phyloP scores from a whole-genome alignment of 2,329 filamentous ascomycete genomes.

The Pseudogymnoascus destructans region DNA sequence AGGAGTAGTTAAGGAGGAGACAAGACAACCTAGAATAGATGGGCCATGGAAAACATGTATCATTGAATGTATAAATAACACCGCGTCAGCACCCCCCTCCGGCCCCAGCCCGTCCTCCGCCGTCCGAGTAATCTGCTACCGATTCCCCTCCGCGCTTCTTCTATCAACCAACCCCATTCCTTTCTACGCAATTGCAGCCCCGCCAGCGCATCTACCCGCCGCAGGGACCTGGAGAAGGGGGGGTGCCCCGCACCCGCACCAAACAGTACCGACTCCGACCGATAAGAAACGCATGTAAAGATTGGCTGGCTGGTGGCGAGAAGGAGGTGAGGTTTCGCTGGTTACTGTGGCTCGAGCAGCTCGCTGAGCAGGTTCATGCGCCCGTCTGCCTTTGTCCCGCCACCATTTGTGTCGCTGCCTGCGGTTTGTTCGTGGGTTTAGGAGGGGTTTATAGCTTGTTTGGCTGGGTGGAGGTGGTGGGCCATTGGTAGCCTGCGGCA shows the following conservation, averaged over 20 bases:
- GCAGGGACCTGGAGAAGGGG: background rate
- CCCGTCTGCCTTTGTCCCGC: background rate
- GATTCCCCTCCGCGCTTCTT: background rate
- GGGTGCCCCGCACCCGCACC: background rate
- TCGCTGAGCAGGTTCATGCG: background rate
- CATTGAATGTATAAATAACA: background rate
- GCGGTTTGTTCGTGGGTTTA: background rate
- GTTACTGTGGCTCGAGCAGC: background rate
- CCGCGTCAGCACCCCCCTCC: background rate
- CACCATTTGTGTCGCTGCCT: background rate
- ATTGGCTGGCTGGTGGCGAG: background rate
- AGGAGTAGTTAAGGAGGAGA: background rate
- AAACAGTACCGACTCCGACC: constrained; percentile 1
- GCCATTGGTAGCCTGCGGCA: constrained; percentile 91
- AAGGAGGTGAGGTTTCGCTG: background rate
- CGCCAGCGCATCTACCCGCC: background rate
- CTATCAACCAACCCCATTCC: background rate
- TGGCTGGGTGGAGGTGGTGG: constrained; percentile 57
- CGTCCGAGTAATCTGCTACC: background rate
- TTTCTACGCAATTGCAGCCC: background rate
- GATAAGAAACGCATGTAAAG: background rate
- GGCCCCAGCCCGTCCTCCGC: background rate
- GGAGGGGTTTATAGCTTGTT: constrained; percentile 64
- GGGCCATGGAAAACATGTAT: background rate
- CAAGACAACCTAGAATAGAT: background rate